Conservation (phyloP, 202 grass and related monocot genomes). For the Digitaria exilis region DNA sequence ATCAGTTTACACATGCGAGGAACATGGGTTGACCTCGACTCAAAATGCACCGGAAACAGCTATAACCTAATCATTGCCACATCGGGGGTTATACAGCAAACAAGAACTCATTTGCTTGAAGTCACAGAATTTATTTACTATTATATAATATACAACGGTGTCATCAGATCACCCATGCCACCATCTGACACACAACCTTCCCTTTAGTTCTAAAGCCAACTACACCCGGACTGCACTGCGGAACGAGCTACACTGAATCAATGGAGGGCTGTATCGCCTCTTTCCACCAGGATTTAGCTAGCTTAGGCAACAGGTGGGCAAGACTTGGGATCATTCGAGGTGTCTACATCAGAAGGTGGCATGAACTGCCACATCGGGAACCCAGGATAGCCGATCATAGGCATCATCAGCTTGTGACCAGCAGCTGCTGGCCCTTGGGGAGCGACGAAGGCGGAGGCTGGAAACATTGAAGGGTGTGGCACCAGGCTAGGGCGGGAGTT, state of each 20-base stretch:
- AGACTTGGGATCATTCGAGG: slow-evolving; percentile 79
- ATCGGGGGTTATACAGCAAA: not conserved
- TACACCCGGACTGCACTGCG: slow-evolving; percentile 36
- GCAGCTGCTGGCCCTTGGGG: slow-evolving; percentile 56
- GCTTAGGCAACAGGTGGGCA: slow-evolving; percentile 86
- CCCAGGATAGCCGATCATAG: slow-evolving; percentile 82
- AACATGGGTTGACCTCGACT: not conserved
- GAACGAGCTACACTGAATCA: slow-evolving; percentile 5
- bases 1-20: not conserved
- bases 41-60: not conserved
- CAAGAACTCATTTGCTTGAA: slow-evolving; percentile 12
- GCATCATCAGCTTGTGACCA: slow-evolving; percentile 91
- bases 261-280: slow-evolving; percentile 42
- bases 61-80: not conserved
- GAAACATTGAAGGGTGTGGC: slow-evolving; percentile 75
- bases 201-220: slow-evolving; percentile 32
- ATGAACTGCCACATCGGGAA: slow-evolving; percentile 99
- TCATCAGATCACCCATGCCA: slow-evolving; percentile 27
- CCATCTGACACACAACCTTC: slow-evolving; percentile 16
- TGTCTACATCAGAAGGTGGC: slow-evolving; percentile 93
- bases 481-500: slow-evolving; percentile 62
- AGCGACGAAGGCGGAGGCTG: slow-evolving; percentile 58
- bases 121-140: slow-evolving; percentile 51
- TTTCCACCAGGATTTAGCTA: slow-evolving; percentile 28
- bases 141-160: slow-evolving; percentile 51